Evolutionary conservation across 192 early-diverging fungal genomes (phyloP).

Genomic region (Linnemannia zychae): DNA sequence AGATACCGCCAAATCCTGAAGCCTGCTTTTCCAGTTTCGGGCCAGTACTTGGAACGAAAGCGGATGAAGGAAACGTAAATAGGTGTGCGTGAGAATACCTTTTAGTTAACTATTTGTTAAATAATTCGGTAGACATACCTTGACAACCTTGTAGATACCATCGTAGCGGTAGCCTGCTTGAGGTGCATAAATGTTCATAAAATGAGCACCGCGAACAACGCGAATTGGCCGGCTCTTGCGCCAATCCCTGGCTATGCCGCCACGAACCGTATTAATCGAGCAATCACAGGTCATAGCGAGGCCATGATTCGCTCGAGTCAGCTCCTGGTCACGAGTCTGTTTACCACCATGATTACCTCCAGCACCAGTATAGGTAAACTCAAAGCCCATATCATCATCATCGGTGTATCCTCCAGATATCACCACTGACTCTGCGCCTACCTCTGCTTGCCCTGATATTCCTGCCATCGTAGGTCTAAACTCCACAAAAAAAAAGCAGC

Average conservation of each 20-base stretch:
- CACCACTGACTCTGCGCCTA: slow-evolving; percentile 72
- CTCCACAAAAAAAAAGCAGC: not conserved
- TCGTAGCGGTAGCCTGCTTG: slow-evolving; percentile 72
- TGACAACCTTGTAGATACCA: slow-evolving; percentile 75
- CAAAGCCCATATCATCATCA: slow-evolving; percentile 73
- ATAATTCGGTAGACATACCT: slow-evolving; percentile 15
- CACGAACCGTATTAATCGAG: slow-evolving; percentile 45
- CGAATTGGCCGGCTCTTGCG: slow-evolving; percentile 65
- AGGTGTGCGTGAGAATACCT: not conserved
- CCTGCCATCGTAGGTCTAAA: slow-evolving; percentile 73
- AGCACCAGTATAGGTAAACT: slow-evolving; percentile 78
- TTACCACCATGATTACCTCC: slow-evolving; percentile 71
- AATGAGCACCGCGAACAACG: slow-evolving; percentile 67
- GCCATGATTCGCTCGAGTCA: slow-evolving; percentile 69
- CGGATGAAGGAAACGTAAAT: not conserved
- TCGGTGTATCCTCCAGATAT: slow-evolving; percentile 75
- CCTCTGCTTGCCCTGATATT: slow-evolving; percentile 66
- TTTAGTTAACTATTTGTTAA: too few relatives aligned
- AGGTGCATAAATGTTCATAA: slow-evolving; percentile 66
- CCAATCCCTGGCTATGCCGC: slow-evolving; percentile 67
- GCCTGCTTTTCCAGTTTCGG: slow-evolving; percentile 60
- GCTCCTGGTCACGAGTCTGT: slow-evolving; percentile 71
- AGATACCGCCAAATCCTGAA: slow-evolving; percentile 72
- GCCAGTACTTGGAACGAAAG: slow-evolving; percentile 62
- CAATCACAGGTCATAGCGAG: slow-evolving; percentile 72